Evolutionary conservation across 352 stramenopile species (phyloP).

Genomic region (Globisporangium splendens): DNA sequence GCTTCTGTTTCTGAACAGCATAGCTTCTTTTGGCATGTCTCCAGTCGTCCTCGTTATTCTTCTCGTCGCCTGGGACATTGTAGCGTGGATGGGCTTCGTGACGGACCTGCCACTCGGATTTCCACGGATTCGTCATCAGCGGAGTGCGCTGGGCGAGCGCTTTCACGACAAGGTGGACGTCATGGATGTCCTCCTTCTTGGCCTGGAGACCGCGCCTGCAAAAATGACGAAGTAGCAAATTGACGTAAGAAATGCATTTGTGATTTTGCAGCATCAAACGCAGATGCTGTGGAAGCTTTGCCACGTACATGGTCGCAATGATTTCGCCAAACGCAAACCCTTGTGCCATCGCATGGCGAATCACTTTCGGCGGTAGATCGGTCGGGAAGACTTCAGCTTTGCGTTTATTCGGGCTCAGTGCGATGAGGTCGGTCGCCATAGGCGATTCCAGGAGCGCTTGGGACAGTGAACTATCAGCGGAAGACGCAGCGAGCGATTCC

Average conservation of each 20-base stretch:
- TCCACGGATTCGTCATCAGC: slow-evolving; percentile 57
- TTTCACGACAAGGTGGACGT: slow-evolving; percentile 34
- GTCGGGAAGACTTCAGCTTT: slow-evolving; percentile 47
- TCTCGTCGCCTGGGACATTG: not conserved
- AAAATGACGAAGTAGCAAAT: not conserved
- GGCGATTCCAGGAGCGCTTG: slow-evolving; percentile 37
- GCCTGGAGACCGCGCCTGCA: slow-evolving; percentile 48
- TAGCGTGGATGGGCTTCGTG: slow-evolving; percentile 10
- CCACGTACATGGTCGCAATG: slow-evolving; percentile 54
- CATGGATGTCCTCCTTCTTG: slow-evolving; percentile 35
- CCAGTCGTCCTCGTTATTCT: too few species aligned
- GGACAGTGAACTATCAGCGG: slow-evolving; percentile 17
- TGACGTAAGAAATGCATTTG: not conserved
- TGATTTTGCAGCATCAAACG: not conserved
- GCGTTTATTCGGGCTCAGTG: slow-evolving; percentile 41
- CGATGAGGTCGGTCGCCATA: slow-evolving; percentile 38
- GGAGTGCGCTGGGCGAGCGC: slow-evolving; percentile 38
- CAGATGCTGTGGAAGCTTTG: too few species aligned
- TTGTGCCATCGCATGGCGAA: slow-evolving; percentile 48
- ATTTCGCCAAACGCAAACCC: slow-evolving; percentile 47
- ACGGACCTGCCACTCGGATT: slow-evolving; percentile 30
- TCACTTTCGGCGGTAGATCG: slow-evolving; percentile 40
- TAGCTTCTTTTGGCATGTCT: too few species aligned
- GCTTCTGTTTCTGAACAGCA: too few species aligned
- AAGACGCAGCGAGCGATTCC: not conserved